Conservation (phyloP, 2,329 filamentous ascomycete species). For the Nigrospora sphaerica region DNA sequence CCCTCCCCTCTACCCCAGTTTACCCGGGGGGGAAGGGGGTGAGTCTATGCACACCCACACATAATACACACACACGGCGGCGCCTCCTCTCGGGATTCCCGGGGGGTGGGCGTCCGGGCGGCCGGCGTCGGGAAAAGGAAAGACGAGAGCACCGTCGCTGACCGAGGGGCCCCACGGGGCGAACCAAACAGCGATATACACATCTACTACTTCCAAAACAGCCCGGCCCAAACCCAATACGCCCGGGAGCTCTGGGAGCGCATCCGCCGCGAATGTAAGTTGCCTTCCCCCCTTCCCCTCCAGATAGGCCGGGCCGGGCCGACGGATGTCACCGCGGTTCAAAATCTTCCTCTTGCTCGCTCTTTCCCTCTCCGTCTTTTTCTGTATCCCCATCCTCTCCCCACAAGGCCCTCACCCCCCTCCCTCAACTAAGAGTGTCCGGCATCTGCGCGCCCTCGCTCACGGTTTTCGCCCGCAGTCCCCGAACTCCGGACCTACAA, state of each 20-base stretch:
- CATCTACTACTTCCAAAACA: conserved; percentile 70
- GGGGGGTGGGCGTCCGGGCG: no score
- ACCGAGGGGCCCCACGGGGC: no score
- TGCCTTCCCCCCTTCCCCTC: background rate
- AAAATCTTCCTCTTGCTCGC: background rate
- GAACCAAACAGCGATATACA: conserved; percentile 58
- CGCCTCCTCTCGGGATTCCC: no score
- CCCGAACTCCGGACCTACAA: conserved; percentile 78
- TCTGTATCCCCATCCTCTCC: no score
- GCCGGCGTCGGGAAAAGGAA: no score
- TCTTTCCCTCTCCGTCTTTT: background rate
- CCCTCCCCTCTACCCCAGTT: background rate
- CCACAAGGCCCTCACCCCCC: background rate
- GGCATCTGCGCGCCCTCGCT: background rate
- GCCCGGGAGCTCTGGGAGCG: conserved; percentile 70
- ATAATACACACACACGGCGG: no score
- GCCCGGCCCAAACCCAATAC: conserved; percentile 55
- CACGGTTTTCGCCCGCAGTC: conserved; percentile 38
- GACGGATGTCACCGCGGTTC: no score
- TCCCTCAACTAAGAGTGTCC: background rate
- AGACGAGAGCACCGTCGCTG: no score
- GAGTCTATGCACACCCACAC: no score
- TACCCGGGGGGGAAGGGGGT: no score
- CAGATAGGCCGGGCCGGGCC: no score
- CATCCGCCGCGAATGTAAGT: conserved; percentile 70